Base-by-base conservation (phyloP, 768 basidiomycete genomes). In the Aureoboletus auriporus region DNA sequence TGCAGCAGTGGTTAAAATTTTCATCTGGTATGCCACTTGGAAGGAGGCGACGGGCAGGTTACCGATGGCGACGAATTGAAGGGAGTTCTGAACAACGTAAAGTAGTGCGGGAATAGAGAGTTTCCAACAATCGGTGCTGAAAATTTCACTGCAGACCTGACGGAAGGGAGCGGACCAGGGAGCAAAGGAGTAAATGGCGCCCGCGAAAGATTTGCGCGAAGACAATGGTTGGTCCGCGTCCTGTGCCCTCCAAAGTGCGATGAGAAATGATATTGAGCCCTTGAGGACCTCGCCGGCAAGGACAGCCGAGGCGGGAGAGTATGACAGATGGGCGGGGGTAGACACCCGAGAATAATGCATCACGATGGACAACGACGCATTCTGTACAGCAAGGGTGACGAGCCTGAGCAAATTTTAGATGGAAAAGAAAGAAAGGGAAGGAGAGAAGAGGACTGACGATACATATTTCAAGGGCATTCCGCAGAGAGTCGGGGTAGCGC, bases 311-410 rank as follows among this genome's bases (percentile, higher is more conserved):
- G 95, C 93, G 1, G 96, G 92, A 1, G 91, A 96, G 69, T 99
- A 99, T 2, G 89, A 74, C 29, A 86, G 76, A 36, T 84, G 73
- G 2, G 86, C 72, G 8, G 91, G 81, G 0, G 80, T 88, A 3
- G 89, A 88, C 49, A 93, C 86, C 51, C 96, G 83, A n/a, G 96
- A 97, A 69, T 97, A 91, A 74, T 97, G 93, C 90, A 99, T 95
- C 55, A 98, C 90, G 62, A 99, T 93, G 45, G 93, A 93, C 42
- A 99, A 74, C 9, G 90, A 83, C 28, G 92, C 92, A 70, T 98
- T 98, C 73, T 99, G 95, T 3, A 95, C 85, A 5, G 92, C 92
- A 42, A 94, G 80, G 14, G 89, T 90, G 54, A 93, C 80, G 50
- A 91, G 75, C 12, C 87, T 88, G 58, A 37, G 45, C 47, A 35